Conservation (phyloP, 805 yeast species). For the Starmera quercuum region DNA sequence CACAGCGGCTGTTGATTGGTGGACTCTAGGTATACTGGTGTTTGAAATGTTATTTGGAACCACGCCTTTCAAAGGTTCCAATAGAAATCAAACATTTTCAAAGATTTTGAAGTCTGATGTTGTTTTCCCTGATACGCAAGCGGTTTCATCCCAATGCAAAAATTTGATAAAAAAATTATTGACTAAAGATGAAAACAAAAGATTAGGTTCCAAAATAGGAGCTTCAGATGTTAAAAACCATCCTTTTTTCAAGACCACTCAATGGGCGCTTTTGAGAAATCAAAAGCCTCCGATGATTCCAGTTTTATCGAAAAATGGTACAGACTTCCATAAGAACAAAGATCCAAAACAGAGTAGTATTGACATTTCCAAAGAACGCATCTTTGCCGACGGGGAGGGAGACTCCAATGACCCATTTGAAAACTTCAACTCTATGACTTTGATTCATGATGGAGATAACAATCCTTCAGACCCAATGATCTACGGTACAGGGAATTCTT, state of each 20-base stretch:
- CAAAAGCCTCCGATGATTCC: slow-evolving; percentile 97
- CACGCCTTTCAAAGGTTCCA: slow-evolving; percentile 92
- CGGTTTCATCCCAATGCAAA: slow-evolving; percentile 69
- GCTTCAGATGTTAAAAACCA: slow-evolving; percentile 93
- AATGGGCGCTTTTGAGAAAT: slow-evolving; percentile 92
- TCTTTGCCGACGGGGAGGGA: slow-evolving; percentile 23
- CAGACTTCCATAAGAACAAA: slow-evolving; percentile 36
- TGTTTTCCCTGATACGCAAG: slow-evolving; percentile 61
- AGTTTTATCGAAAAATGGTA: slow-evolving; percentile 47
- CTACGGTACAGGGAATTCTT: slow-evolving; percentile 36
- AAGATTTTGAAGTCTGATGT: slow-evolving; percentile 82
- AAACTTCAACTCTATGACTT: slow-evolving; percentile 77
- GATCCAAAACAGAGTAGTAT: slow-evolving; percentile 15
- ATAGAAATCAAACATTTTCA: slow-evolving; percentile 83
- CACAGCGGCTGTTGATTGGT: slow-evolving; percentile 98
- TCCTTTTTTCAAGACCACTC: slow-evolving; percentile 82
- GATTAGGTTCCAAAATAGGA: slow-evolving; percentile 89
- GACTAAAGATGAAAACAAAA: slow-evolving; percentile 80
- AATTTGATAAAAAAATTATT: slow-evolving; percentile 72
- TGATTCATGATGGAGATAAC: slow-evolving; percentile 62
- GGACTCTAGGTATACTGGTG: slow-evolving; percentile 92
- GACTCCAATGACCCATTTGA: slow-evolving; percentile 68
- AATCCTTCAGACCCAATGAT: slow-evolving; percentile 35
- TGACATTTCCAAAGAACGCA: slow-evolving; percentile 21
- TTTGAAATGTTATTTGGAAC: slow-evolving; percentile 95